Percentiles rank a stretch among this genome's conserved stretches.
Conservation (phyloP, 2,329 filamentous ascomycete genomes). For the Plectosphaerella plurivora region DNA sequence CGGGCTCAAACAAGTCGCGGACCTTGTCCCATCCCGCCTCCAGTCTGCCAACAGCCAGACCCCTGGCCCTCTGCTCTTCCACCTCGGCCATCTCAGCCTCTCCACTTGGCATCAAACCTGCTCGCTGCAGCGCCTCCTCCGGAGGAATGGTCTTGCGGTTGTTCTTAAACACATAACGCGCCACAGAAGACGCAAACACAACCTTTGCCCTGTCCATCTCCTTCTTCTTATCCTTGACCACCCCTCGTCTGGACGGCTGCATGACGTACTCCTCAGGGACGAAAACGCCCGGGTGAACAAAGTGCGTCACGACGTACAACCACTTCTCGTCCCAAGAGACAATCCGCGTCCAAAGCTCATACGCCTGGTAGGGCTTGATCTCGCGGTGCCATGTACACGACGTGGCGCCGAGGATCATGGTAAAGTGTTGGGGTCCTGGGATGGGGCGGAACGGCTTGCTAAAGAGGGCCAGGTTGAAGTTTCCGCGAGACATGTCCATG, state of each 20-base stretch:
- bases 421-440: slow-evolving; percentile 48
- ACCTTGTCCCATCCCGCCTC: slow-evolving; percentile 5
- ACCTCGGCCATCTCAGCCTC: neutral
- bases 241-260: slow-evolving; percentile 2
- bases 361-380: slow-evolving; percentile 8
- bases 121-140: slow-evolving; percentile 65
- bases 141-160: slow-evolving; percentile 80
- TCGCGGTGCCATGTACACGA: slow-evolving; percentile 6
- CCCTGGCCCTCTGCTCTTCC: slow-evolving; percentile 1
- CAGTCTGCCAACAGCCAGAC: neutral
- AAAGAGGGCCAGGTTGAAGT: slow-evolving; percentile 68
- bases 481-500: slow-evolving; percentile 76
- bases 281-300: slow-evolving; percentile 58
- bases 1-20: slow-evolving; percentile 2
- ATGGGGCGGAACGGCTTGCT: slow-evolving; percentile 21
- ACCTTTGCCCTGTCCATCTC: slow-evolving; percentile 49
- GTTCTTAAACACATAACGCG: slow-evolving; percentile 79
- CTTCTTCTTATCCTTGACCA: neutral
- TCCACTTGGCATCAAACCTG: slow-evolving; percentile 64
- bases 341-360: slow-evolving; percentile 9
- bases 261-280: slow-evolving; percentile 46
- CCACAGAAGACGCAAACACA: slow-evolving; percentile 66
- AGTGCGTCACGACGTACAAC: slow-evolving; percentile 72
- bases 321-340: slow-evolving; percentile 71
- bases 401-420: slow-evolving; percentile 40